Conservation (phyloP, 768 basidiomycete species). For the Tremella mesenterica region DNA sequence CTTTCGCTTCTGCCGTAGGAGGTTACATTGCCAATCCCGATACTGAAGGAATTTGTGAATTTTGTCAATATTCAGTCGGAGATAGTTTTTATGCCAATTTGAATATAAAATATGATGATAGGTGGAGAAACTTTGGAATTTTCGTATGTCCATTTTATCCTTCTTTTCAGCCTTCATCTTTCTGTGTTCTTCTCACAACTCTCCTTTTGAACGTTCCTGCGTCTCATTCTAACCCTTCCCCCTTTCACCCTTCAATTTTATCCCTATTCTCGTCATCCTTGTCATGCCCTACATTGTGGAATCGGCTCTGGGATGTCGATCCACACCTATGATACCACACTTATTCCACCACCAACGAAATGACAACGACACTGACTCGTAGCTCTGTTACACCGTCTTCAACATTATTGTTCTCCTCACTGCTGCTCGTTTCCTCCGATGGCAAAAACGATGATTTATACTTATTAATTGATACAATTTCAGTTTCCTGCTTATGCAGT, state of each 20-base stretch:
- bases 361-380: not conserved
- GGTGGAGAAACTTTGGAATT: slow-evolving; percentile 33
- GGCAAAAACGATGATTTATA: slow-evolving; percentile 20
- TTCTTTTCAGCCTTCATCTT: not conserved
- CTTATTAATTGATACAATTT: too few species aligned
- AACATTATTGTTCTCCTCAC: slow-evolving; percentile 52
- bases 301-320: too few species aligned
- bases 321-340: too few species aligned
- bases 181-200: not conserved
- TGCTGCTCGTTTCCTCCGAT: slow-evolving; percentile 24
- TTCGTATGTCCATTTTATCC: slow-evolving; percentile 14
- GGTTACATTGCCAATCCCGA: slow-evolving; percentile 70
- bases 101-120: slow-evolving; percentile 14
- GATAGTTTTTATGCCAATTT: slow-evolving; percentile 24
- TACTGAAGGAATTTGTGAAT: slow-evolving; percentile 58
- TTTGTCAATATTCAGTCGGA: slow-evolving; percentile 50
- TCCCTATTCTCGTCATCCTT: too few species aligned
- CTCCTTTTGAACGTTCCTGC: not conserved
- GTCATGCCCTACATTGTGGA: too few species aligned
- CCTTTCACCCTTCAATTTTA: too few species aligned
- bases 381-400: slow-evolving; percentile 47
- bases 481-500: too few species aligned
- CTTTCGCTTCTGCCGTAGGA: slow-evolving; percentile 57
- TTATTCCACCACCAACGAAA: too few species aligned
- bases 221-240: too few species aligned